These are phyloP conservation scores for Picocystis salinarum DNA, from an alignment of 139 green algal genomes.

Conservation along the genomic window DNA sequence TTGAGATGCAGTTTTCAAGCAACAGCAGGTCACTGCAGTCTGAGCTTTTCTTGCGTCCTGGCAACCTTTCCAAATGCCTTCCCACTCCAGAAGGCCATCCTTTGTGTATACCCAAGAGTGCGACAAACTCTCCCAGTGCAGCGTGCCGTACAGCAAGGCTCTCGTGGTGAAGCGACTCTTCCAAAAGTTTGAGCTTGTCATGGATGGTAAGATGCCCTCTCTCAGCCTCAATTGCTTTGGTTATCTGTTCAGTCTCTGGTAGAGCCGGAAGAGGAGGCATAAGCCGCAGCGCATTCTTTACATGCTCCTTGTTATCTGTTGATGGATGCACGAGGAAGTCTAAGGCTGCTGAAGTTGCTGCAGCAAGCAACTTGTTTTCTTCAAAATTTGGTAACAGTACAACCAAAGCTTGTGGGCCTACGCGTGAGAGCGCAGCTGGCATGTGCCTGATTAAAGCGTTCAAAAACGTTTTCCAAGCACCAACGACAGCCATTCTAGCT, in stretches of 20 bases:
- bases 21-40: not conserved
- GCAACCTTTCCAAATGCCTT: not conserved
- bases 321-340: too few relatives aligned
- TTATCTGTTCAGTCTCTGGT: not conserved
- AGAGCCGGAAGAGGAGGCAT: not conserved
- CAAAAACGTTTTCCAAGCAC: not conserved
- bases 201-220: too few relatives aligned
- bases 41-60: conserved; percentile 4
- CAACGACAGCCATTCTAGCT: not conserved
- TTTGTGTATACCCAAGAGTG: not conserved
- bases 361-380: too few relatives aligned
- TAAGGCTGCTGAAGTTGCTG: too few relatives aligned
- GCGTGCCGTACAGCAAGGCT: not conserved
- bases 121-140: conserved; percentile 1
- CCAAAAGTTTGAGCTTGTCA: too few relatives aligned
- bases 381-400: not conserved
- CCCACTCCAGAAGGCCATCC: conserved; percentile 5
- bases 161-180: conserved; percentile 2
- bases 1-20: not conserved
- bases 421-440: not conserved
- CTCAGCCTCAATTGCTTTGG: not conserved
- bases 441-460: not conserved
- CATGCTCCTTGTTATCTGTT: conserved; percentile 3
- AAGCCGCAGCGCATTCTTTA: not conserved
- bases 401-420: not conserved